phyloP scores from a whole-genome alignment of 2,329 filamentous ascomycete species.

The Verticillium alfalfae region DNA sequence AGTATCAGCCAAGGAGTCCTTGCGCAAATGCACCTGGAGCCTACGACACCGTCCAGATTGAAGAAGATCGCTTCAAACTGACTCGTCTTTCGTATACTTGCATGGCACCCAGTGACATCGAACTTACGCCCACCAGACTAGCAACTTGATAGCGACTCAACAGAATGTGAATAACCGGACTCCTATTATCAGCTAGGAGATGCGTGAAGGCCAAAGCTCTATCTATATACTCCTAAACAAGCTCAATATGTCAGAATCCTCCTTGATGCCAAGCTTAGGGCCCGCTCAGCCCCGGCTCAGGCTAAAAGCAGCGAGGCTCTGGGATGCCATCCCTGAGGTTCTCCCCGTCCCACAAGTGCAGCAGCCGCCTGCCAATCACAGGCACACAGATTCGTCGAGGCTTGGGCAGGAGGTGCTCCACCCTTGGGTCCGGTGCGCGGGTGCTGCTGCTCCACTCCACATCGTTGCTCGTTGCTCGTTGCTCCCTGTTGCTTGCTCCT shows the following conservation, averaged over 20 bases:
- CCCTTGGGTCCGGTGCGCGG: not conserved
- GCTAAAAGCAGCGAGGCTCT: too few species aligned
- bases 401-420: not conserved
- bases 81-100: constrained; percentile 6
- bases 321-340: too few species aligned
- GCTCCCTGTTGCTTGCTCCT: not conserved
- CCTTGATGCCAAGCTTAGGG: too few species aligned
- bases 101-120: constrained; percentile 10
- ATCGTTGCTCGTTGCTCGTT: constrained; percentile 7
- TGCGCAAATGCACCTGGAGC: too few species aligned
- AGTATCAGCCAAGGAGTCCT: constrained; percentile 1
- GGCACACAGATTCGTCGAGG: not conserved
- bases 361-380: not conserved
- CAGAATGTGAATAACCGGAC: constrained; percentile 12
- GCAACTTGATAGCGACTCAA: constrained; percentile 9
- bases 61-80: constrained; percentile 1
- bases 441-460: not conserved
- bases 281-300: too few species aligned
- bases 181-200: too few species aligned
- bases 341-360: not conserved
- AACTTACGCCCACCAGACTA: constrained; percentile 8
- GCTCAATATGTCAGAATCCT: too few species aligned
- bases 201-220: too few species aligned
- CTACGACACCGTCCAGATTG: not conserved
- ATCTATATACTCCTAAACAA: too few species aligned